Evolutionary conservation across 805 yeast genomes (phyloP).

Genomic region (Kodamaea restingae): DNA sequence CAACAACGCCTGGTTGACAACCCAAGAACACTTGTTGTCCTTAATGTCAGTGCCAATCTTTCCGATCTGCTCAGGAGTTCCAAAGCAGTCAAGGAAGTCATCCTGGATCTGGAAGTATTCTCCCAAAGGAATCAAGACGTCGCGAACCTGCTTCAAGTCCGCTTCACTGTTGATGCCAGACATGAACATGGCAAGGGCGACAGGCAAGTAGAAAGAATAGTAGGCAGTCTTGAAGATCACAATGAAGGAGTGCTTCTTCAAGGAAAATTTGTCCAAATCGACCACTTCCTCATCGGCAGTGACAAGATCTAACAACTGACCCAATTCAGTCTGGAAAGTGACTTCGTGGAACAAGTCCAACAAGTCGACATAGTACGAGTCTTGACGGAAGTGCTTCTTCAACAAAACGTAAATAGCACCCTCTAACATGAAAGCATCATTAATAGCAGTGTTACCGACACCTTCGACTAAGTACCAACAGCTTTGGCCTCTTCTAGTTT

Average conservation of each 20-base stretch:
- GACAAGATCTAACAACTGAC: constrained; percentile 90
- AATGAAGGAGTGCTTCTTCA: constrained; percentile 89
- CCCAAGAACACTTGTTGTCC: constrained; percentile 99
- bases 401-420: constrained; percentile 86
- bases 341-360: constrained; percentile 95
- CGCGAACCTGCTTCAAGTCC: constrained; percentile 84
- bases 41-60: constrained; percentile 98
- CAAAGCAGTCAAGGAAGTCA: constrained; percentile 94
- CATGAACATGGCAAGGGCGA: constrained; percentile 92
- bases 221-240: constrained; percentile 96
- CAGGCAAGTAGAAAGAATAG: constrained; percentile 96
- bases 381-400: constrained; percentile 82
- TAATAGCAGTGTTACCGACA: constrained; percentile 92
- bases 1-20: constrained; percentile 86
- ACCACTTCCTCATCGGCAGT: constrained; percentile 97
- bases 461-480: constrained; percentile 87
- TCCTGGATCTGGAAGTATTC: constrained; percentile 99
- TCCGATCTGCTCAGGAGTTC: constrained; percentile 95
- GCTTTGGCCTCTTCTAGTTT: constrained; percentile 97
- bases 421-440: constrained; percentile 95
- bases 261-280: constrained; percentile 80
- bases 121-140: constrained; percentile 88
- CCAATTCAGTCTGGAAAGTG: constrained; percentile 95
- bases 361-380: constrained; percentile 80
- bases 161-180: constrained; percentile 68